Percentiles rank a stretch among this genome's conserved stretches.
These are phyloP conservation scores for Pseudonitzschia multiseries DNA, from an alignment of 108 stramenopile species.

Conservation along the genomic window DNA sequence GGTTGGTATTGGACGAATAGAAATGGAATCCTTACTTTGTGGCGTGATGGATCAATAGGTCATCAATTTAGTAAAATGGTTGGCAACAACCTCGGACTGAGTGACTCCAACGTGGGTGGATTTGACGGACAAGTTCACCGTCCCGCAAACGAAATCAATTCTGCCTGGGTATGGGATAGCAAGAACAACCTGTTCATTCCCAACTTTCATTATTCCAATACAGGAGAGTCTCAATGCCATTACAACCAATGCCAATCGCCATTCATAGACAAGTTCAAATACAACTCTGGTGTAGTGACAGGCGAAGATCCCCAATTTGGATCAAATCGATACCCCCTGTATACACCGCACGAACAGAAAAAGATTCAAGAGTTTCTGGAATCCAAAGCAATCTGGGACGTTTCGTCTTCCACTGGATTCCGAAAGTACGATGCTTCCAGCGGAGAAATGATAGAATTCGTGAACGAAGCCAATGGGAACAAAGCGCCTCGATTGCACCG, in stretches of 20 bases:
- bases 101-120: background rate
- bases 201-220: background rate
- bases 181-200: background rate
- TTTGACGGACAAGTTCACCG: constrained; percentile 3
- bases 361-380: constrained; percentile 9
- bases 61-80: background rate
- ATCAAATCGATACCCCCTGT: background rate
- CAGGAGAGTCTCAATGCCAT: background rate
- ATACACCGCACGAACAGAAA: background rate
- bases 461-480: background rate
- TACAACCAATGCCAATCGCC: constrained; percentile 6
- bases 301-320: background rate
- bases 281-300: background rate
- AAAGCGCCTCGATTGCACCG: constrained; percentile 8
- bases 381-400: background rate
- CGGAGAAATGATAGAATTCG: constrained; percentile 2
- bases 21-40: background rate
- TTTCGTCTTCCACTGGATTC: constrained; percentile 1
- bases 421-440: background rate
- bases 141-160: background rate
- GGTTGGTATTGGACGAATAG: background rate
- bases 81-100: background rate
- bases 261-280: background rate
- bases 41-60: background rate
- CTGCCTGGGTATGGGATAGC: constrained; percentile 6